Evolutionary conservation across 495 filamentous ascomycete genomes (phyloP).

Genomic region (Penicillium cataractarum): DNA sequence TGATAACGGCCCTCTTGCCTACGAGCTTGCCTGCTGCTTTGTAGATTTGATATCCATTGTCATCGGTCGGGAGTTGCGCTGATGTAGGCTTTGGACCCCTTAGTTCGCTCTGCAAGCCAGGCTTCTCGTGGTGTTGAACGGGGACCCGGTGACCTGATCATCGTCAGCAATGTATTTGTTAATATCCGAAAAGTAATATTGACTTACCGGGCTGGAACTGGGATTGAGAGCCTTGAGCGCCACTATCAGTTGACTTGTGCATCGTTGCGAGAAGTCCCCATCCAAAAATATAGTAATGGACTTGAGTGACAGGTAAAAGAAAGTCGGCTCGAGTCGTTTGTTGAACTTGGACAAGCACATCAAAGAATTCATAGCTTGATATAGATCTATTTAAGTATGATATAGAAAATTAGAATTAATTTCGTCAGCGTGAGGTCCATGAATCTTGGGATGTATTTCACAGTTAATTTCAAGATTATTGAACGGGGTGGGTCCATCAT

Average conservation of each 20-base stretch:
- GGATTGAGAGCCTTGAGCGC: conserved; percentile 17
- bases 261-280: not conserved
- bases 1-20: conserved; percentile 78
- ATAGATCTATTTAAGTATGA: not conserved
- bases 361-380: not conserved
- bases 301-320: not conserved
- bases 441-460: not conserved
- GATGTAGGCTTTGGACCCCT: conserved; percentile 62
- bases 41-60: conserved; percentile 74
- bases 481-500: not conserved
- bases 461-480: not conserved
- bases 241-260: conserved; percentile 24
- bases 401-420: not conserved
- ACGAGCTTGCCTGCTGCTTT: conserved; percentile 76
- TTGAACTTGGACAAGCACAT: not conserved
- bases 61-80: conserved; percentile 69
- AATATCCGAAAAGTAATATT: not conserved
- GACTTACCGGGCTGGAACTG: conserved; percentile 27
- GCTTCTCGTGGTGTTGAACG: conserved; percentile 67
- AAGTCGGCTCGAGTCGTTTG: not conserved
- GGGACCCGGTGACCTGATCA: conserved; percentile 69
- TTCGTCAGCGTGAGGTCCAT: not conserved
- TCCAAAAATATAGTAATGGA: not conserved
- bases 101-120: conserved; percentile 70
- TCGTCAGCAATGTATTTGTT: not conserved